A percentile compares a stretch with the other conserved stretches of the same genome.
These are phyloP conservation scores for Gymnopilus junonius DNA, from an alignment of 768 basidiomycete species.

Conservation along the genomic window DNA sequence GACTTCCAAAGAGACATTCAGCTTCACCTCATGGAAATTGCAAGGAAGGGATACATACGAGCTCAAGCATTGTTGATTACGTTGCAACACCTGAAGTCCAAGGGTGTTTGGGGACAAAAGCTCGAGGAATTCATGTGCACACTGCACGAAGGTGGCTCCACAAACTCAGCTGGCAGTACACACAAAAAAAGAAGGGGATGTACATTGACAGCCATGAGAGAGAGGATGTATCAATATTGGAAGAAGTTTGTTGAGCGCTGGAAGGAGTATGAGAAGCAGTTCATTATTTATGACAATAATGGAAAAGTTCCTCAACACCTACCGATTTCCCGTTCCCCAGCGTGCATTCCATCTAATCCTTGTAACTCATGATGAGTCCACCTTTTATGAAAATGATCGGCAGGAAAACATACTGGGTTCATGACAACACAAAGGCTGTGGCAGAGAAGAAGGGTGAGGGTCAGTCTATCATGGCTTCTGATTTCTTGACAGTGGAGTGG, in stretches of 20 bases:
- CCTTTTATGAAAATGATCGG: constrained; percentile 40
- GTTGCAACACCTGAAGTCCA: constrained; percentile 29
- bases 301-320: constrained; percentile 19
- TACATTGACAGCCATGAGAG: constrained; percentile 44
- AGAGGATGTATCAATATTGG: constrained; percentile 38
- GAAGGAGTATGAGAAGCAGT: constrained; percentile 28
- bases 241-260: constrained; percentile 28
- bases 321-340: constrained; percentile 23
- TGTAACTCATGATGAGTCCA: constrained; percentile 42
- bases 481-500: constrained; percentile 38
- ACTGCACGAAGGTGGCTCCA: constrained; percentile 39
- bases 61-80: constrained; percentile 35
- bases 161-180: constrained; percentile 35
- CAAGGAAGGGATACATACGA: constrained; percentile 29
- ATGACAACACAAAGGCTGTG: constrained; percentile 19
- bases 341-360: constrained; percentile 22
- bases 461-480: constrained; percentile 37
- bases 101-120: constrained; percentile 15
- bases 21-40: constrained; percentile 29
- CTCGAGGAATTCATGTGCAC: constrained; percentile 18
- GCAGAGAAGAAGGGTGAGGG: constrained; percentile 41
- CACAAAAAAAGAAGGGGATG: constrained; percentile 32
- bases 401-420: constrained; percentile 31
- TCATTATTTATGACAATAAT: constrained; percentile 30
- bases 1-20: constrained; percentile 31